Evolutionary conservation across 2,329 filamentous ascomycete species (phyloP).

Genomic region (Colletotrichum tabaci): DNA sequence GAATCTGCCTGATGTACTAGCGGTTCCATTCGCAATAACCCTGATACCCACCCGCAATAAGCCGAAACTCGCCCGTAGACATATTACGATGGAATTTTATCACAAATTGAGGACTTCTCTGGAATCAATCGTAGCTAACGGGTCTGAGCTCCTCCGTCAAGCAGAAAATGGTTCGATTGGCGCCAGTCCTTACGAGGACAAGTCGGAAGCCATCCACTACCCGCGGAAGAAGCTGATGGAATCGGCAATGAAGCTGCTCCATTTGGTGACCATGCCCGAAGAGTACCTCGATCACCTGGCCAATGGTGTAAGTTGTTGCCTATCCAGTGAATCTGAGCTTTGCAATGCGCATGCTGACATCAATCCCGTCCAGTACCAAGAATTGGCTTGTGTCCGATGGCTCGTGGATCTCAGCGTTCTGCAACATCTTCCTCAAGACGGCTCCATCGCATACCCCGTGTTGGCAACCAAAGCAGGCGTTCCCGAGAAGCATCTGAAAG

Average conservation of each 20-base stretch:
- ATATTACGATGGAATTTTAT: slow-evolving; percentile 13
- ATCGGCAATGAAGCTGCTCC: slow-evolving; percentile 7
- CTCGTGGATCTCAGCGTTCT: slow-evolving; percentile 41
- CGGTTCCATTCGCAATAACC: no score
- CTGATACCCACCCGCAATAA: no score
- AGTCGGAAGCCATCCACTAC: slow-evolving; percentile 6
- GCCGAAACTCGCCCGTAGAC: neutral
- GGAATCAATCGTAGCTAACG: slow-evolving; percentile 5
- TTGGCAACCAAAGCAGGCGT: slow-evolving; percentile 42
- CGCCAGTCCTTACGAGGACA: slow-evolving; percentile 10
- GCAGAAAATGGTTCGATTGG: neutral
- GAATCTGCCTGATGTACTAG: no score
- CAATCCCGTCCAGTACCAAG: neutral
- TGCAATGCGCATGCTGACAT: neutral
- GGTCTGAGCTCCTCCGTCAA: slow-evolving; percentile 8
- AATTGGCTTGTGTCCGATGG: slow-evolving; percentile 9
- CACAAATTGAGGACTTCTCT: slow-evolving; percentile 5
- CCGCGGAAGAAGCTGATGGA: slow-evolving; percentile 19
- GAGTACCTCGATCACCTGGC: slow-evolving; percentile 1
- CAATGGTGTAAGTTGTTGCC: neutral
- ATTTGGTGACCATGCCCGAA: neutral
- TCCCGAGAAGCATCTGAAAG: slow-evolving; percentile 44
- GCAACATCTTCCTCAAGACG: slow-evolving; percentile 35
- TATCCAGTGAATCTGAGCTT: neutral
- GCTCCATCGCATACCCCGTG: slow-evolving; percentile 35